Evolutionary conservation across 2,329 filamentous ascomycete species (phyloP), one percentile per base, ranked within the genome.

Genomic region (Apiospora saccharicola): DNA sequence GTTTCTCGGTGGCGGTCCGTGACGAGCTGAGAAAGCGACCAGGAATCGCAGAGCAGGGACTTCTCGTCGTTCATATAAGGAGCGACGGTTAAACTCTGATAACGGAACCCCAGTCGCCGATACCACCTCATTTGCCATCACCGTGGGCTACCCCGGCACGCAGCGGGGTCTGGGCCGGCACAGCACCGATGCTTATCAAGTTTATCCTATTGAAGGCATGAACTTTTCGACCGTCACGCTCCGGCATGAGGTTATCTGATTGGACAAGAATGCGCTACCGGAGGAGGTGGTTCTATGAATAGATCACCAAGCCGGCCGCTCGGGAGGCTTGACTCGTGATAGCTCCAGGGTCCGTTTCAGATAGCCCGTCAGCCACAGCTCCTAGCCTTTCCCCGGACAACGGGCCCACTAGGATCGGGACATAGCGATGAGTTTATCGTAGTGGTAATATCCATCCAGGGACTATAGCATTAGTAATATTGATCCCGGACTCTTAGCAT

Each of bases 261-360:
- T 57, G 14, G 4, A 3, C 24, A 53, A 4, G 26, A 14, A 24
- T 14, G 13, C 12, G 4, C n/a, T n/a, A n/a, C 51, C 51, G 51
- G 51, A 57, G 26, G 19, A 14, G 19, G 53, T 30, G 26, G 51
- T 37, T n/a, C 53, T 61, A 37, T 37, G 19, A 61, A 61, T 61
- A 61, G 53, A 19, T 2, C 30, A n/a, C 34, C 16, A 37, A 30
- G 53, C 53, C 53, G 53, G 19, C 16, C 6, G 22, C 30, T 61
- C 53, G 53, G 53, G 6, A 34, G 16, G 22, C 14, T 19, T 61
- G 53, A 61, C 53, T 61, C 53, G 53, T 37, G 53, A 61, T 61
- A 37, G 53, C 53, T 61, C 30, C 16, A 30, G 51, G 53, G 53
- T 61, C 5, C 30, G 53, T 61, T 34, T 61, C 53, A 34, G 22